These are phyloP conservation scores for Schoenoplectus triqueter DNA, from an alignment of 202 grass and related monocot species.

Conservation along the genomic window DNA sequence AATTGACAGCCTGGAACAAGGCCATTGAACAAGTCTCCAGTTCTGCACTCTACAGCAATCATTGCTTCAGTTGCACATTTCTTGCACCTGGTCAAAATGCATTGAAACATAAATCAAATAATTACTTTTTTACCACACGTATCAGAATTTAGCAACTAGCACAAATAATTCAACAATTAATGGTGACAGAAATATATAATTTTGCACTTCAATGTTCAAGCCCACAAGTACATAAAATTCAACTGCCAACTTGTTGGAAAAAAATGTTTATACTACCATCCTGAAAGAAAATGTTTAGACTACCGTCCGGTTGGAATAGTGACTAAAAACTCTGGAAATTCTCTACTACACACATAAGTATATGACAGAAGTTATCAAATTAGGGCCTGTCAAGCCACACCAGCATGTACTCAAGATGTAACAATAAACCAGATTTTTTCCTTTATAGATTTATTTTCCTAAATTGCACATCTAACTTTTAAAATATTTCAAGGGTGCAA, in stretches of 20 bases:
- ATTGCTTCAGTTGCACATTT: conserved; percentile 17
- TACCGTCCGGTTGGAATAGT: not conserved
- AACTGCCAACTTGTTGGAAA: not conserved
- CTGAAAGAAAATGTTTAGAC: no score
- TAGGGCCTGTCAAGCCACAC: not conserved
- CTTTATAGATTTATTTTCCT: not conserved
- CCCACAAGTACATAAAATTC: not conserved
- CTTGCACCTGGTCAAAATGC: conserved; percentile 1
- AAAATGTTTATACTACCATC: not conserved
- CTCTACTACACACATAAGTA: not conserved
- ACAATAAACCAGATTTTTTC: not conserved
- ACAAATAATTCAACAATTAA: not conserved
- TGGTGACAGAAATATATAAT: not conserved
- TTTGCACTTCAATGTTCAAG: not conserved
- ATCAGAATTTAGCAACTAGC: not conserved
- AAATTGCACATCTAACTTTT: conserved; percentile 9
- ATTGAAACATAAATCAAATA: not conserved
- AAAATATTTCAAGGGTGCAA: not conserved
- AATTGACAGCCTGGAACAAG: not conserved
- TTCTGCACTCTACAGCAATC: not conserved
- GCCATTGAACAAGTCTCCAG: not conserved
- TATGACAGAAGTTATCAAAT: not conserved
- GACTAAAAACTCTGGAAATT: not conserved
- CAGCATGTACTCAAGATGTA: not conserved
- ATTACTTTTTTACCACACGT: not conserved